These are phyloP conservation scores for Peronospora belbahrii DNA, from an alignment of 352 stramenopile species.

Conservation along the genomic window DNA sequence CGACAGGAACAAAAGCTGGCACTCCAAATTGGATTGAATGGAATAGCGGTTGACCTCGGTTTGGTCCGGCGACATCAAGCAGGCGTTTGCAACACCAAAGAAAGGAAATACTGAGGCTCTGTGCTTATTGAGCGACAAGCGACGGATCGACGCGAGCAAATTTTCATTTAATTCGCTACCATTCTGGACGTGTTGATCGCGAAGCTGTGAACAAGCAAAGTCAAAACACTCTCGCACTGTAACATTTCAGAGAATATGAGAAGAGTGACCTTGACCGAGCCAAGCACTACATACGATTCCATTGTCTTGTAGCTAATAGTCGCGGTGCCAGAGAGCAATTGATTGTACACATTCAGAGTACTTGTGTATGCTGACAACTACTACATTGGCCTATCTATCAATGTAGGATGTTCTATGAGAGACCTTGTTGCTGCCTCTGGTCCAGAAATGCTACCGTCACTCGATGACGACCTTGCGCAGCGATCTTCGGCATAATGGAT, in stretches of 20 bases:
- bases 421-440: slow-evolving; percentile 1
- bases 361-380: neutral
- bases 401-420: slow-evolving; percentile 1
- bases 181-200: slow-evolving; percentile 54
- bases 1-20: too few species aligned
- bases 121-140: slow-evolving; percentile 54
- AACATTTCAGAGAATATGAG: slow-evolving; percentile 49
- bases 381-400: neutral
- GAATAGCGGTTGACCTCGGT: too few species aligned
- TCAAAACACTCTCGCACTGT: slow-evolving; percentile 47
- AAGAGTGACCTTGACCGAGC: slow-evolving; percentile 36
- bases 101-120: slow-evolving; percentile 43
- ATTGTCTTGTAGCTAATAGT: slow-evolving; percentile 37
- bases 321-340: slow-evolving; percentile 39
- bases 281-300: slow-evolving; percentile 37
- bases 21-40: too few species aligned
- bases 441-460: neutral
- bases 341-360: too few species aligned
- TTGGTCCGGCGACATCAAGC: slow-evolving; percentile 42
- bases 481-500: neutral
- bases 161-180: slow-evolving; percentile 62
- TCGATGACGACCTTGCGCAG: neutral
- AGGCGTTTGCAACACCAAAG: slow-evolving; percentile 45
- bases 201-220: slow-evolving; percentile 50
- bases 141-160: slow-evolving; percentile 47